Evolutionary conservation across 768 basidiomycete genomes (phyloP), one percentile per base, ranked within the genome.

Genomic region (Mycena maculata): DNA sequence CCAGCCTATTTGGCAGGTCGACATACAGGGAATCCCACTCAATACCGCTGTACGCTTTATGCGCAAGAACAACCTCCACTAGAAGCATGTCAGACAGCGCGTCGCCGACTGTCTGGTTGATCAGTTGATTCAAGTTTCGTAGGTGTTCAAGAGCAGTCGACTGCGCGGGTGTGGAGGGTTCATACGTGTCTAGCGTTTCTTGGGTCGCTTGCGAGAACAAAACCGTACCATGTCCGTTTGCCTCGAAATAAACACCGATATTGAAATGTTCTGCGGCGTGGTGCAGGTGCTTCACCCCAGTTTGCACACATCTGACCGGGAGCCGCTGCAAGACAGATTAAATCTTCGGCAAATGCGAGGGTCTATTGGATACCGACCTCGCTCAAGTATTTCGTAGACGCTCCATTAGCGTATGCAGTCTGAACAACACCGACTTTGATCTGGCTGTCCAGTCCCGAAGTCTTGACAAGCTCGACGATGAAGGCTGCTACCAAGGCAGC

Each of bases 171-270:
- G 94, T 94, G 42, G 88, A 86, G 2, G 97, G 92, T 70, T 92
- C 83, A 74, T 93, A 83, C 25, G 81, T 79, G 31, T 81, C 73
- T 42, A 99, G 83, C 48, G 77, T 85, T 25, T 87, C 82, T 61
- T 91, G 85, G 4, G 95, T 92, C 22, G 85, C 77, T 9, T 85
- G 87, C 15, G 98, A 98, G 82, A 99, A 99, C 60, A 99, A 79
- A 50, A 99, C 95, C 3, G 98, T 99, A 33, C 98, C 98, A 73
- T 99, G 98, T 3, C 98, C 98, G 76, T 99, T 99, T 36, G 98
- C 98, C 78, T 99, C 98, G 74, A 99, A 99, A 81, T 99, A 99
- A 48, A 99, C 94, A n/a, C 98, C 98, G 60, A 99, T 86, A 75
- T 95, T 88, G 79, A 91, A 99, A 73, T 90, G 88, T 73, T 96